Base-by-base conservation (phyloP, 2,329 filamentous ascomycete genomes). In the Emydomyces testavorans region DNA sequence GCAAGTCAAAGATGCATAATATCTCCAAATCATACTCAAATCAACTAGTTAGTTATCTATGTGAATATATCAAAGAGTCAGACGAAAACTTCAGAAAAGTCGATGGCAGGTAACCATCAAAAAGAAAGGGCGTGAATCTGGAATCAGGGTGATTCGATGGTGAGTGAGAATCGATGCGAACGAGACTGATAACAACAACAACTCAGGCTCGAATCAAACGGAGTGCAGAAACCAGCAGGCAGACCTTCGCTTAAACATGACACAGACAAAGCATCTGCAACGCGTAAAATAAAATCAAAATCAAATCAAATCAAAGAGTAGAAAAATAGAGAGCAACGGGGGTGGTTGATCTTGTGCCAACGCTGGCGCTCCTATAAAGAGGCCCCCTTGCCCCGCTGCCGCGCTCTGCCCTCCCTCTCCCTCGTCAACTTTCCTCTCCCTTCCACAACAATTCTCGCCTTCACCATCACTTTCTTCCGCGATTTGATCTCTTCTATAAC, bases 261-360 rank as follows among this genome's bases (percentile, higher is more conserved):
- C 36, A 39, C 40, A 31, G 24, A 26, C 38, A 41, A 7, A 5
- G 11, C 21, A n/a, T 8, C 24, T 23, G 18, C 15, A 21, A 26
- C 37, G 37, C 37, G 20, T 20, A 16, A 40, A 21, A 16, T 10
- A 16, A 16, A 21, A 18, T 10, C 35, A 37, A 41, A 29, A 32
- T 11, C 23, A 31, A 46, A 38, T 40, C 20, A 50, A 26, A 38
- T 3, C 16, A 31, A 36, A 21, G 10, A 35, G 42, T 11, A 28
- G 34, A 10, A 21, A 34, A 20, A 48, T 23, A 26, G 34, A 31
- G 24, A 40, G 10, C 23, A 28, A n/a, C 38, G n/a, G 29, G 15
- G 39, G 50, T 43, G 50, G 51, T 59, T 68, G 65, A 68, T 67
- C 65, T 57, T 60, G 64, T 60, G 62, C 64, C 64, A 65, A 18